Base-by-base conservation (phyloP, 352 stramenopile species). In the Blastocystis hominis region DNA sequence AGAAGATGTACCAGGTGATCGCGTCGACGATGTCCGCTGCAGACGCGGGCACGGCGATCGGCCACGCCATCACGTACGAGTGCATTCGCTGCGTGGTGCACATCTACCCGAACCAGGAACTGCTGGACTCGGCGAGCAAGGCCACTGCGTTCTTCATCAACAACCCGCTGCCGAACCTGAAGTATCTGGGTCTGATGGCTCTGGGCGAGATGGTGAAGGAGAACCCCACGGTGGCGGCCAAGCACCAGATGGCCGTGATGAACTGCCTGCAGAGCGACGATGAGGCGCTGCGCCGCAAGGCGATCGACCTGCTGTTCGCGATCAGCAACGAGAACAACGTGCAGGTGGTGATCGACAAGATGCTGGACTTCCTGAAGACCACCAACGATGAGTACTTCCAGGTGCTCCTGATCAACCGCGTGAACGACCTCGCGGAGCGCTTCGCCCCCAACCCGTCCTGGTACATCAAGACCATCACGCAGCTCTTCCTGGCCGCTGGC, bases 311-410 rank as follows among this genome's bases (percentile, higher is more conserved):
- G 88, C 90, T 97, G 20, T 97, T 96, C 89, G 92, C 94, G 88
- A 99, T 99, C 96, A 98, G 95, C 34, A 99, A 99, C 92, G 95
- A 96, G 0, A 95, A 98, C 66, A 99, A 99, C 90, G 96, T 99
- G 5, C 96, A 99, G 91, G 98, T 99, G 89, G 98, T 99, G 90
- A 95, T 94, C 2, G 96, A 98, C 75, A 98, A 98, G 89, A 92
- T 99, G 42, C 93, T 98, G 34, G 93, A 97, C 88, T 97, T 98
- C 88, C 90, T 98, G 89, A 91, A 94, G 62, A 93, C 95, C 76
- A 96, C 96, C 1, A 97, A 93, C 3, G 97, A 99, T 89, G 93
- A 97, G n/a, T 98, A 98, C 89, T 90, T 98, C 34, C 96, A 96
- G 17, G 94, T 94, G 42, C 95, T 98, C 89, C 92, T 99, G 40